Evolutionary conservation across 169 alveolate genomes (phyloP).

Genomic region (Plasmodium billcollinsi): DNA sequence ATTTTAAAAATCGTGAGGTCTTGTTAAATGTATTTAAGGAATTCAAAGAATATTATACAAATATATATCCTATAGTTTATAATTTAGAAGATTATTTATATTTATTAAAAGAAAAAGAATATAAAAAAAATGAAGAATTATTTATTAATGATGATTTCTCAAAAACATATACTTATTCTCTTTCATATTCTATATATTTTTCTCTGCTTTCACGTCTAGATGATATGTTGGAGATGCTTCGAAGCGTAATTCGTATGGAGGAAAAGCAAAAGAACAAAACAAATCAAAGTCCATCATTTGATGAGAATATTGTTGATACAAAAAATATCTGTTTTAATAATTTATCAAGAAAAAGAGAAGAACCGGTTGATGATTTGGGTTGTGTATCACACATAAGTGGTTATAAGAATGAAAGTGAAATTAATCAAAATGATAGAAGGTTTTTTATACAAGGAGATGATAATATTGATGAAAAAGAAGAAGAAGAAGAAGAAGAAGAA

Average conservation of each 20-base stretch:
- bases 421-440: background rate
- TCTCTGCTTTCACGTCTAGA: constrained; percentile 39
- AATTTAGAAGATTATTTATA: constrained; percentile 60
- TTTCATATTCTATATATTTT: constrained; percentile 45
- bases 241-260: background rate
- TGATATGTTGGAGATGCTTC: constrained; percentile 45
- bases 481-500: too few relatives aligned
- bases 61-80: constrained; percentile 34
- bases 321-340: background rate
- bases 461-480: too few relatives aligned
- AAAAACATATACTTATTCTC: constrained; percentile 10
- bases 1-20: constrained; percentile 35
- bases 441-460: too few relatives aligned
- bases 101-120: constrained; percentile 51
- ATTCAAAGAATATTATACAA: constrained; percentile 49
- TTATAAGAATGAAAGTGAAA: background rate
- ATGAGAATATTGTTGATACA: too few relatives aligned
- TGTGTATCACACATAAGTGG: background rate
- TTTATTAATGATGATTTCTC: constrained; percentile 50
- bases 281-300: too few relatives aligned
- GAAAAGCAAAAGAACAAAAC: background rate
- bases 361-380: background rate
- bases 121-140: constrained; percentile 9
- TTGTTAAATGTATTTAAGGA: constrained; percentile 18
- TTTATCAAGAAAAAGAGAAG: background rate